Percentiles rank a stretch among this genome's conserved stretches.
phyloP scores from a whole-genome alignment of 2,329 filamentous ascomycete genomes.

The Diatrype stigma region DNA sequence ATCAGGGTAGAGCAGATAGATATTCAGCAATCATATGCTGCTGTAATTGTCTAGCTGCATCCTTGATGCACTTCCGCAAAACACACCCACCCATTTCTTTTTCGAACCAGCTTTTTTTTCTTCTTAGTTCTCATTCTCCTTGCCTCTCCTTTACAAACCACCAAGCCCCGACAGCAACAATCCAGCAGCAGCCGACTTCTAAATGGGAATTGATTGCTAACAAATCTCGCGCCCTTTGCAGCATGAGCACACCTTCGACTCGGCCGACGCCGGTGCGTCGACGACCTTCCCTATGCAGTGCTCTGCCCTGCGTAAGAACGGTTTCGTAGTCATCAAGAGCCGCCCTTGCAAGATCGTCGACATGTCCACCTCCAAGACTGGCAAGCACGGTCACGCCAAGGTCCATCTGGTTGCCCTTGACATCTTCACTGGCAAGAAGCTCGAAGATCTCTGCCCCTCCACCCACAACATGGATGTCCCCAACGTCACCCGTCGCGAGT shows the following conservation, averaged over 20 bases:
- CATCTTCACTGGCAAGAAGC: conserved; percentile 99
- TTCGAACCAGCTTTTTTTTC: no score
- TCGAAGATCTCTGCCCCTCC: conserved; percentile 97
- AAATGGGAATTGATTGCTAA: conserved; percentile 10
- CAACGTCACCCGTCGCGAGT: conserved; percentile 85
- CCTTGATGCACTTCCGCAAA: conserved; percentile 2
- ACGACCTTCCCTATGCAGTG: conserved; percentile 97
- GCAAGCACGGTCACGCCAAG: conserved; percentile 99
- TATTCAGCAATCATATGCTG: neutral
- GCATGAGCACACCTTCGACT: conserved; percentile 77
- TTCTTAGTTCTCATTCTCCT: no score
- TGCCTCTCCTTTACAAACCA: no score
- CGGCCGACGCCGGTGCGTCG: conserved; percentile 94
- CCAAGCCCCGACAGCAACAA: neutral
- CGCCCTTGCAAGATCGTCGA: conserved; percentile 99
- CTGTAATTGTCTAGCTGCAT: neutral
- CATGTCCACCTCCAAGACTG: conserved; percentile 99
- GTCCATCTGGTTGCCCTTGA: conserved; percentile 97
- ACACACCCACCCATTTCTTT: neutral
- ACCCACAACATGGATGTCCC: conserved; percentile 98
- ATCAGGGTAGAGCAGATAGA: neutral
- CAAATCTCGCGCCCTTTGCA: conserved; percentile 26
- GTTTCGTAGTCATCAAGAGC: conserved; percentile 95
- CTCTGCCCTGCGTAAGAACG: conserved; percentile 99
- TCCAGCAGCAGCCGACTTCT: neutral